These are phyloP conservation scores for Apiospora marii DNA, from an alignment of 2,329 filamentous ascomycete genomes.

Conservation along the genomic window DNA sequence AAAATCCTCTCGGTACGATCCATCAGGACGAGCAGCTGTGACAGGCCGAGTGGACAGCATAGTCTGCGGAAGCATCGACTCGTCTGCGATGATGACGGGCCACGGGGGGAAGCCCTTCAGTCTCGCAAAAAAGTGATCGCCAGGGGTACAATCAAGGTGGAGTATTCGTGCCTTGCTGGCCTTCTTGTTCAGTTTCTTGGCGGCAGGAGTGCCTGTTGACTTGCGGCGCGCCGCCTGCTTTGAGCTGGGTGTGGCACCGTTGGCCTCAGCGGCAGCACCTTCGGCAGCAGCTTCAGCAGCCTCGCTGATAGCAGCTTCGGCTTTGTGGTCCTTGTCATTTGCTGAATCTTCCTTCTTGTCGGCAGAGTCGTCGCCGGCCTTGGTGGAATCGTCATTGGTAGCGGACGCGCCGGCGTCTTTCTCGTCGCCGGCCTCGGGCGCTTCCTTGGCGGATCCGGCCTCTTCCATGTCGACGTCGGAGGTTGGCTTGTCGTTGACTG, in stretches of 20 bases:
- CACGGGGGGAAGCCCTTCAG: slow-evolving; percentile 95
- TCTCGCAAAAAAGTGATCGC: slow-evolving; percentile 90
- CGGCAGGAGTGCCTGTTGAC: slow-evolving; percentile 72
- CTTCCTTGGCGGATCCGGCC: slow-evolving; percentile 35
- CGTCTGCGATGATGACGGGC: slow-evolving; percentile 93
- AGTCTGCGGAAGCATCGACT: slow-evolving; percentile 86
- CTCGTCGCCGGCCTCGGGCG: slow-evolving; percentile 31
- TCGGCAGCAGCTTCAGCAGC: slow-evolving; percentile 18
- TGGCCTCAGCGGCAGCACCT: slow-evolving; percentile 29
- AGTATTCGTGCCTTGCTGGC: slow-evolving; percentile 76
- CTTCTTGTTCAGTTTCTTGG: slow-evolving; percentile 84
- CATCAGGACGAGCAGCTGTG: slow-evolving; percentile 81
- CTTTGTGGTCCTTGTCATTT: slow-evolving; percentile 10
- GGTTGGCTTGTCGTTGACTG: slow-evolving; percentile 15
- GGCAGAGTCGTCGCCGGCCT: slow-evolving; percentile 25
- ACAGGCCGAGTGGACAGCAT: slow-evolving; percentile 83
- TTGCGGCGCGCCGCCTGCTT: slow-evolving; percentile 66
- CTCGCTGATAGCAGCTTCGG: neutral
- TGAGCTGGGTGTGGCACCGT: slow-evolving; percentile 30
- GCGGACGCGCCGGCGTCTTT: slow-evolving; percentile 26
- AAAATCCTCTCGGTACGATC: slow-evolving; percentile 86
- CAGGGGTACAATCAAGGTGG: slow-evolving; percentile 83
- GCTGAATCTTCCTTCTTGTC: slow-evolving; percentile 21
- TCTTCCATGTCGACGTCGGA: slow-evolving; percentile 21
- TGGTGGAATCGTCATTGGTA: slow-evolving; percentile 24